Percentiles rank a stretch among this genome's conserved stretches.
Conservation (phyloP, 768 basidiomycete species). For the Psilocybe azurescens region DNA sequence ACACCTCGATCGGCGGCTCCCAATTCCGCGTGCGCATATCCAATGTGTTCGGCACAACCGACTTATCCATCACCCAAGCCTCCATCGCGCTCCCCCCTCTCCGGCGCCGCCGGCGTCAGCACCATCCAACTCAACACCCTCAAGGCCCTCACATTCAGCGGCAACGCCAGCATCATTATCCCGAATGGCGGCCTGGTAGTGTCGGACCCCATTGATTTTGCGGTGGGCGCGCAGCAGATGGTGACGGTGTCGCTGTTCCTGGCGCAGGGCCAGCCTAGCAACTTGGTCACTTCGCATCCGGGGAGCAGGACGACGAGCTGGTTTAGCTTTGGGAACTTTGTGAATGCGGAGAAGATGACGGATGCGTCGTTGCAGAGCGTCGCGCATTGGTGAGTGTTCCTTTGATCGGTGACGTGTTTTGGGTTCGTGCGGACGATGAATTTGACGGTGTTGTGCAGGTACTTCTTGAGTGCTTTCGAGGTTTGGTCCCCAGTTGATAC, state of each 20-base stretch:
- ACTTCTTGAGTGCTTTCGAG: conserved; percentile 50
- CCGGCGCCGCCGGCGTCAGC: conserved; percentile 40
- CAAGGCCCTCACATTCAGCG: conserved; percentile 48
- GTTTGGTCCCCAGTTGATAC: conserved; percentile 37
- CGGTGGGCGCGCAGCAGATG: conserved; percentile 40
- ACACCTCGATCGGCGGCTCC: conserved; percentile 42
- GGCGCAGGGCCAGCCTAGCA: conserved; percentile 43
- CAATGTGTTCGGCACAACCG: conserved; percentile 50
- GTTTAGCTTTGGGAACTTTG: conserved; percentile 43
- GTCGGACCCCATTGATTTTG: conserved; percentile 49
- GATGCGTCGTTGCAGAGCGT: conserved; percentile 32
- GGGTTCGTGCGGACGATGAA: not conserved
- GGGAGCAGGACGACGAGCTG: conserved; percentile 55
- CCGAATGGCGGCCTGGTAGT: conserved; percentile 51
- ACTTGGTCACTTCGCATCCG: conserved; percentile 50
- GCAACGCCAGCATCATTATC: conserved; percentile 40
- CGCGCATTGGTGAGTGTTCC: conserved; percentile 38
- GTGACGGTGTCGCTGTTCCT: conserved; percentile 48
- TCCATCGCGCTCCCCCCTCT: conserved; percentile 47
- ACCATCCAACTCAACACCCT: conserved; percentile 40
- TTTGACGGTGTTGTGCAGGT: conserved; percentile 32
- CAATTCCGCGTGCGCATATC: conserved; percentile 51
- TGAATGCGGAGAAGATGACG: conserved; percentile 39
- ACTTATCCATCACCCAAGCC: conserved; percentile 48
- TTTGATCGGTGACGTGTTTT: not conserved